Percentiles rank a stretch among this genome's conserved stretches.
These are phyloP conservation scores for Calocybe gangraenosa DNA, from an alignment of 768 basidiomycete genomes.

Conservation along the genomic window DNA sequence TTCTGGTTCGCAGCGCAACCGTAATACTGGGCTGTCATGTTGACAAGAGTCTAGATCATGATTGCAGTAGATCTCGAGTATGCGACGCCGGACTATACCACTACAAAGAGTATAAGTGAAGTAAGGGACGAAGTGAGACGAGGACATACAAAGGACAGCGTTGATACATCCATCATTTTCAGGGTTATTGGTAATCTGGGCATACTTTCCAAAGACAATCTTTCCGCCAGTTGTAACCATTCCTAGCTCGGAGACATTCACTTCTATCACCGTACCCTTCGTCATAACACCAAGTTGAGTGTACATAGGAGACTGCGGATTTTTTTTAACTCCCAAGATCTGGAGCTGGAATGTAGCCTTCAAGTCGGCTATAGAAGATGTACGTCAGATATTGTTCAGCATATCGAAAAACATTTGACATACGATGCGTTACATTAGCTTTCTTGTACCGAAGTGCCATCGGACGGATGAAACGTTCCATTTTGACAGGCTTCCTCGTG, in stretches of 20 bases:
- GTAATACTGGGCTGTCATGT: too few relatives aligned
- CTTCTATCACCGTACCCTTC: conserved; percentile 97
- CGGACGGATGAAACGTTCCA: conserved; percentile 96
- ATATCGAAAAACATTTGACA: conserved; percentile 19
- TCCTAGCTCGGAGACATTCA: conserved; percentile 97
- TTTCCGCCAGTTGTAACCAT: conserved; percentile 98
- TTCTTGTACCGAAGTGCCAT: conserved; percentile 98
- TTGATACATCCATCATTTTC: conserved; percentile 98
- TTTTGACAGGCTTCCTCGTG: conserved; percentile 97
- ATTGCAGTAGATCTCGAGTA: too few relatives aligned
- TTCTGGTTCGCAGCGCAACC: too few relatives aligned
- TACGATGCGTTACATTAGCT: conserved; percentile 98
- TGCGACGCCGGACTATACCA: conserved; percentile 20
- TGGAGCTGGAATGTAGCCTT: conserved; percentile 99
- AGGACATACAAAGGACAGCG: conserved; percentile 77
- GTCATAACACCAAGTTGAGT: conserved; percentile 96
- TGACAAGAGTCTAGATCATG: too few relatives aligned
- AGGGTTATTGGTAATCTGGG: conserved; percentile 91
- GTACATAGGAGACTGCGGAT: conserved; percentile 98
- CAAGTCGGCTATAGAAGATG: conserved; percentile 65
- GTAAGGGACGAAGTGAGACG: not conserved
- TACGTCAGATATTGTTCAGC: not conserved
- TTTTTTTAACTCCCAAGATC: conserved; percentile 98
- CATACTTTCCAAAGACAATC: conserved; percentile 90
- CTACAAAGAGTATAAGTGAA: conserved; percentile 10